Percentiles rank a stretch among this genome's conserved stretches.
These are phyloP conservation scores for Tetraselmis striata DNA, from an alignment of 139 green algal species.

Conservation along the genomic window DNA sequence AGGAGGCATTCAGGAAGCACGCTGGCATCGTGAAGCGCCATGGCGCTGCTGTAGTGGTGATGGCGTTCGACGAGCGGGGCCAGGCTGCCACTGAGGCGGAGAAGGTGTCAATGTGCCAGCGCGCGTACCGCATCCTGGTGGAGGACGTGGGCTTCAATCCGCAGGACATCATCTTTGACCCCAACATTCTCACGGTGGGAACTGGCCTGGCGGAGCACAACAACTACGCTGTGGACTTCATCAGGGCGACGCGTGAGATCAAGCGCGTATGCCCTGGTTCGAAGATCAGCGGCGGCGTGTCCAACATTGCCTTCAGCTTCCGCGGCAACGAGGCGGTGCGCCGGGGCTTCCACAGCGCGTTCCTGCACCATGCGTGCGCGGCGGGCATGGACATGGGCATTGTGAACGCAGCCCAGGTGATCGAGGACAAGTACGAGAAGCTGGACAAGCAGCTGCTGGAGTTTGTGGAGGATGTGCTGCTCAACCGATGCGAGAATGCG, in stretches of 20 bases:
- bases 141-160: slow-evolving; percentile 91
- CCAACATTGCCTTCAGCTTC: slow-evolving; percentile 98
- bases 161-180: slow-evolving; percentile 98
- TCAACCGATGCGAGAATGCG: slow-evolving; percentile 94
- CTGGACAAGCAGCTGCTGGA: slow-evolving; percentile 97
- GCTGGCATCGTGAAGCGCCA: slow-evolving; percentile 76
- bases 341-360: slow-evolving; percentile 86
- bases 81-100: slow-evolving; percentile 36
- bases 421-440: slow-evolving; percentile 90
- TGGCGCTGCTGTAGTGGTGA: slow-evolving; percentile 93
- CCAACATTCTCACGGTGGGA: slow-evolving; percentile 97
- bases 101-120: slow-evolving; percentile 84
- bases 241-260: slow-evolving; percentile 84
- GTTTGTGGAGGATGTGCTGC: slow-evolving; percentile 95
- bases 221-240: slow-evolving; percentile 99
- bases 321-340: slow-evolving; percentile 93
- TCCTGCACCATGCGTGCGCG: slow-evolving; percentile 89
- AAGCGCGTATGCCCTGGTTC: slow-evolving; percentile 88
- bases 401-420: slow-evolving; percentile 90
- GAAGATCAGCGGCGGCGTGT: slow-evolving; percentile 95
- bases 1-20: slow-evolving; percentile 83
- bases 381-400: slow-evolving; percentile 99
- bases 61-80: slow-evolving; percentile 97
- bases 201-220: slow-evolving; percentile 96
- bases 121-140: slow-evolving; percentile 92